phyloP scores from a whole-genome alignment of 106 monocot species.

The Platanthera zijinensis region DNA sequence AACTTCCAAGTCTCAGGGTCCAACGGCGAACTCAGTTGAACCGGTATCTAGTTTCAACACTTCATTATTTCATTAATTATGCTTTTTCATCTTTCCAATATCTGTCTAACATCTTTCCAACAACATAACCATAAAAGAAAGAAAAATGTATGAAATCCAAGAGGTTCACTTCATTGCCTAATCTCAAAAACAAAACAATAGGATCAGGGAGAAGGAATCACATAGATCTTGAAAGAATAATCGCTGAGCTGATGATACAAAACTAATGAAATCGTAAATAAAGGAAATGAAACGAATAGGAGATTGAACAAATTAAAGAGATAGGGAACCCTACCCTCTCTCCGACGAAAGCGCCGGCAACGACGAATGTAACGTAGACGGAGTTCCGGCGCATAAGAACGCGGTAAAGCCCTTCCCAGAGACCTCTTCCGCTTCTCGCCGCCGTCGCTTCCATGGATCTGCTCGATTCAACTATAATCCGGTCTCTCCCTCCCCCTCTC shows the following conservation, averaged over 20 bases:
- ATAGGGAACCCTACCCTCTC: constrained; percentile 40
- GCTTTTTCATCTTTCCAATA: too few species aligned
- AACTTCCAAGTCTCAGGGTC: too few species aligned
- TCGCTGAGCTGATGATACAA: neutral
- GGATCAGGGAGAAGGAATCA: too few species aligned
- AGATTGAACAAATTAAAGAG: neutral
- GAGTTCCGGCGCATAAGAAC: constrained; percentile 79
- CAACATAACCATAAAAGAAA: too few species aligned
- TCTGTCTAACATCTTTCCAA: too few species aligned
- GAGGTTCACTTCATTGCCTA: too few species aligned
- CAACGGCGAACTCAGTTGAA: too few species aligned
- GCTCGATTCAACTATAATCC: neutral
- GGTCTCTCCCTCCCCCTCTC: neutral
- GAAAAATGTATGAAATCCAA: too few species aligned
- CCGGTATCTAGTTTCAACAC: too few species aligned
- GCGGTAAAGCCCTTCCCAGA: constrained; percentile 62
- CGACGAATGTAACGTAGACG: constrained; percentile 83
- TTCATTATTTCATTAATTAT: too few species aligned
- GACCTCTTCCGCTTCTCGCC: constrained; percentile 4
- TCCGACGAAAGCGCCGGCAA: constrained; percentile 69
- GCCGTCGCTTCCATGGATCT: neutral
- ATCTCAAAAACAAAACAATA: too few species aligned
- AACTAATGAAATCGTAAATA: neutral
- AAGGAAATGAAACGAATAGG: neutral
- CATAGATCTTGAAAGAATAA: too few species aligned